Conservation (phyloP, 164 flowering plant genomes). For the Macadamia integrifolia region DNA sequence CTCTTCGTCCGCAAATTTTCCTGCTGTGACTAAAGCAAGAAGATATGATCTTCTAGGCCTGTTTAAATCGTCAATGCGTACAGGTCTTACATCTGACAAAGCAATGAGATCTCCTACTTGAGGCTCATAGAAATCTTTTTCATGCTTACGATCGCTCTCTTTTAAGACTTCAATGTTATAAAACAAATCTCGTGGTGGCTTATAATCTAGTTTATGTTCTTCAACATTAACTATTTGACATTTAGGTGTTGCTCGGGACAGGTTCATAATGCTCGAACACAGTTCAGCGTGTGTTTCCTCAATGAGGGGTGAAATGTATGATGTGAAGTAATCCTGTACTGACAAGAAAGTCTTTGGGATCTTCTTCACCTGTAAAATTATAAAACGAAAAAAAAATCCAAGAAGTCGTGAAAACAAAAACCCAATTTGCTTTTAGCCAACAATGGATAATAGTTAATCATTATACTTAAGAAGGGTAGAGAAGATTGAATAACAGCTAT, state of each 20-base stretch:
- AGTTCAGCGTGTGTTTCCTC: slow-evolving; percentile 42
- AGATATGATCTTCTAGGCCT: slow-evolving; percentile 1
- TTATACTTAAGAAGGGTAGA: too few relatives aligned
- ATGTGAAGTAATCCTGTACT: slow-evolving; percentile 19
- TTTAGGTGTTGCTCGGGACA: slow-evolving; percentile 21
- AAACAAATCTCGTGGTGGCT: background rate
- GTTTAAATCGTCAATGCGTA: slow-evolving; percentile 4
- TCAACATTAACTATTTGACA: slow-evolving; percentile 11
- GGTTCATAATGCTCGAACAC: slow-evolving; percentile 18
- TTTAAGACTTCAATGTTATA: background rate
- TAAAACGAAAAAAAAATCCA: too few relatives aligned
- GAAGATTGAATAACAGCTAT: too few relatives aligned
- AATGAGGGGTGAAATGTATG: slow-evolving; percentile 28
- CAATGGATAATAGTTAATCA: too few relatives aligned
- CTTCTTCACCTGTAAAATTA: slow-evolving; percentile 26
- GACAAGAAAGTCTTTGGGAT: slow-evolving; percentile 37
- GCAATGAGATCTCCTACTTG: slow-evolving; percentile 19
- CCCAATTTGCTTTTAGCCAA: too few relatives aligned
- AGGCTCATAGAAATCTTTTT: slow-evolving; percentile 6
- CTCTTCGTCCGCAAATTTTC: background rate
- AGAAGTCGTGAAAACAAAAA: too few relatives aligned
- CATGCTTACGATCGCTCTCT: background rate
- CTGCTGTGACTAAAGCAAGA: slow-evolving; percentile 17
- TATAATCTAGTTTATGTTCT: background rate
- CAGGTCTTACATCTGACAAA: slow-evolving; percentile 12